These are phyloP conservation scores for Carpinus fangiana DNA, from an alignment of 306 rosid genomes.

Conservation along the genomic window DNA sequence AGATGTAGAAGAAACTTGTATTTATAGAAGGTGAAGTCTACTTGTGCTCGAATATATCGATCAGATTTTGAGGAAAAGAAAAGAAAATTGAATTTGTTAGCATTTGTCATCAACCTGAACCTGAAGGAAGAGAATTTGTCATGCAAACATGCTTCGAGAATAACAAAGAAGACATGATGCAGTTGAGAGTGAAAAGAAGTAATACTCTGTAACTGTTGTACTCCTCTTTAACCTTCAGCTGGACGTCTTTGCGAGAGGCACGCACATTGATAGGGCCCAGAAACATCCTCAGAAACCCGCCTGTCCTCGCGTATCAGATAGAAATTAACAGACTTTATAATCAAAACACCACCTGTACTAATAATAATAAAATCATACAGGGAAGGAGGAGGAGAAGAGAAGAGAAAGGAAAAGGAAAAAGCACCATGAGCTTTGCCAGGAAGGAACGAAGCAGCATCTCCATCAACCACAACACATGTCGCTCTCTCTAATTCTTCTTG, in stretches of 20 bases:
- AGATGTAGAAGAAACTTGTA: not conserved
- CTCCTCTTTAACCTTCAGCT: slow-evolving; percentile 94
- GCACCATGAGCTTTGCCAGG: slow-evolving; percentile 81
- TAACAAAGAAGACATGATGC: not conserved
- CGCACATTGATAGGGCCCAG: slow-evolving; percentile 94
- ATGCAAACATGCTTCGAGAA: not conserved
- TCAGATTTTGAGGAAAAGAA: not conserved
- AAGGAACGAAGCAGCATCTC: slow-evolving; percentile 81
- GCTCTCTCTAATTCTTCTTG: slow-evolving; percentile 91
- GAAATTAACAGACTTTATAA: not conserved
- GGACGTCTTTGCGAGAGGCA: slow-evolving; percentile 81
- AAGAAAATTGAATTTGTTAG: not conserved
- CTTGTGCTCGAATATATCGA: not conserved
- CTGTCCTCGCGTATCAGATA: slow-evolving; percentile 32
- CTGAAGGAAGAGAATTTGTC: not conserved
- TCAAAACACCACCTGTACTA: not conserved
- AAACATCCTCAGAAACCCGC: slow-evolving; percentile 85
- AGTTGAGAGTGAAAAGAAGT: not conserved
- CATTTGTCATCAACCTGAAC: not conserved
- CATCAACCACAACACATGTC: slow-evolving; percentile 68
- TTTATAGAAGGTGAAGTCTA: not conserved
- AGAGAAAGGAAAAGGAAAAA: not conserved
- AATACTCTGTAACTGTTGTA: slow-evolving; percentile 90
- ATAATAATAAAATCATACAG: not conserved
- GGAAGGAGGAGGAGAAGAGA: not conserved